A percentile compares a stretch with the other conserved stretches of the same genome.
Evolutionary conservation across 495 filamentous ascomycete species (phyloP).

Genomic region (Pseudotulostoma volvatum): DNA sequence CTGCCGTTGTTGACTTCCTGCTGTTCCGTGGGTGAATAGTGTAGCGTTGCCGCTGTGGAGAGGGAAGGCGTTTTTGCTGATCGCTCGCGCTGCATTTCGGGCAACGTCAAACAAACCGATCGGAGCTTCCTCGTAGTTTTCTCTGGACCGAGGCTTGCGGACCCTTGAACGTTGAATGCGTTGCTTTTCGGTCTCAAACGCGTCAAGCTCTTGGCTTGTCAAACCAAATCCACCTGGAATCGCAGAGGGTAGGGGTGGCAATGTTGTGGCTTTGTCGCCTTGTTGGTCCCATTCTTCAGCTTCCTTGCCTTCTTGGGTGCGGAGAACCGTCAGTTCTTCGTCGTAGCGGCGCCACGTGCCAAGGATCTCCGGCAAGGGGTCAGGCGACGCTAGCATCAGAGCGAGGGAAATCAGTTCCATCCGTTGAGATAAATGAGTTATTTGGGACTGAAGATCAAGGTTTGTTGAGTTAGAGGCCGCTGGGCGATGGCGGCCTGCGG

Average conservation of each 20-base stretch:
- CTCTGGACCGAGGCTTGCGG: slow-evolving; percentile 11
- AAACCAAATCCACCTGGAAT: slow-evolving; percentile 53
- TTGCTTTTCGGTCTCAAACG: slow-evolving; percentile 26
- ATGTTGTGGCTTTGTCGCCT: slow-evolving; percentile 30
- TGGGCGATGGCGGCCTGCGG: slow-evolving; percentile 65
- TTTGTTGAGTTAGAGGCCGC: slow-evolving; percentile 14
- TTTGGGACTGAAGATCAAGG: slow-evolving; percentile 20
- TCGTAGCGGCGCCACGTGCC: slow-evolving; percentile 74
- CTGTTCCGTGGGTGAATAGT: too few relatives aligned
- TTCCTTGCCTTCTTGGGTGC: slow-evolving; percentile 54
- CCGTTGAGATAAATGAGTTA: slow-evolving; percentile 42
- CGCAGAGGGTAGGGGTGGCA: slow-evolving; percentile 12
- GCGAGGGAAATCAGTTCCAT: slow-evolving; percentile 83
- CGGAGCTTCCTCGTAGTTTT: slow-evolving; percentile 53
- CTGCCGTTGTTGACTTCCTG: not conserved
- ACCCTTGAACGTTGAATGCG: slow-evolving; percentile 24
- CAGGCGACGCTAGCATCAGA: slow-evolving; percentile 57
- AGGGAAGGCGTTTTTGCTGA: slow-evolving; percentile 46
- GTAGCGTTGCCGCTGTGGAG: slow-evolving; percentile 15
- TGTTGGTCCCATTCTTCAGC: slow-evolving; percentile 57
- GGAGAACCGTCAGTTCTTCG: slow-evolving; percentile 56
- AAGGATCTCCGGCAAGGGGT: slow-evolving; percentile 69
- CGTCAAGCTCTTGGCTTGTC: slow-evolving; percentile 28
- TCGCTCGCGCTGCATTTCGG: slow-evolving; percentile 60
- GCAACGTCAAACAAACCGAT: slow-evolving; percentile 92